Evolutionary conservation across 1,284 basidiomycete species (phyloP).

Genomic region (Athelia psychrophila): DNA sequence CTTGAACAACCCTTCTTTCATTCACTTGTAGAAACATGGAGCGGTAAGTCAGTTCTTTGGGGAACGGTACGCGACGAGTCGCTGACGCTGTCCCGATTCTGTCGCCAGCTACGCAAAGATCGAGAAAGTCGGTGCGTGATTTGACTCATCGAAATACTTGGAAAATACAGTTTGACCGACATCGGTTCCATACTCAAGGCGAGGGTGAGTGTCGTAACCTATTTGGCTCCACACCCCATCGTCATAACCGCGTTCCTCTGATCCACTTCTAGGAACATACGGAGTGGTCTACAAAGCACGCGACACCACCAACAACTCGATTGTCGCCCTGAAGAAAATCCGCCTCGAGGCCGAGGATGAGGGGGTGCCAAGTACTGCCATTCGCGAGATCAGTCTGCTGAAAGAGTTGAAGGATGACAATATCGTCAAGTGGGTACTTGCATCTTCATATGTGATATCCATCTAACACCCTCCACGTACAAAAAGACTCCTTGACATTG

Average conservation of each 20-base stretch:
- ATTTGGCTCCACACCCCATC: slow-evolving; percentile 6
- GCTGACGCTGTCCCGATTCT: slow-evolving; percentile 15
- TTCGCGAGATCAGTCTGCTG: slow-evolving; percentile 94
- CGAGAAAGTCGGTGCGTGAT: slow-evolving; percentile 70
- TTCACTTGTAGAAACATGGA: slow-evolving; percentile 28
- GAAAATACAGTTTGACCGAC: slow-evolving; percentile 3
- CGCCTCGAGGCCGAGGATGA: slow-evolving; percentile 97
- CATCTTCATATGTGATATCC: slow-evolving; percentile 1
- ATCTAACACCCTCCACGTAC: slow-evolving; percentile 10
- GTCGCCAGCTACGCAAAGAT: slow-evolving; percentile 59
- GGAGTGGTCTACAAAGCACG: slow-evolving; percentile 97
- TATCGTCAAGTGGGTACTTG: slow-evolving; percentile 73
- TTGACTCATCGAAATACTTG: slow-evolving; percentile 6
- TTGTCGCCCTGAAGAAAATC: slow-evolving; percentile 97
- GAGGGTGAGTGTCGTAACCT: too few relatives aligned
- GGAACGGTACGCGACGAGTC: slow-evolving; percentile 9
- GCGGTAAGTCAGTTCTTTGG: slow-evolving; percentile 29
- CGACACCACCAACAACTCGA: slow-evolving; percentile 69
- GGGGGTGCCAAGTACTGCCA: slow-evolving; percentile 96
- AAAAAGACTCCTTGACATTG: slow-evolving; percentile 91
- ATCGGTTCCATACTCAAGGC: neutral
- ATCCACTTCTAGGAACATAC: slow-evolving; percentile 77
- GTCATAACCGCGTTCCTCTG: slow-evolving; percentile 14
- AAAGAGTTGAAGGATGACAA: slow-evolving; percentile 97
- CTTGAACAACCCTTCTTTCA: neutral